A percentile compares a stretch with the other conserved stretches of the same genome.
Evolutionary conservation across 345 rosid species (phyloP).

Genomic region (Gossypium thurberi): DNA sequence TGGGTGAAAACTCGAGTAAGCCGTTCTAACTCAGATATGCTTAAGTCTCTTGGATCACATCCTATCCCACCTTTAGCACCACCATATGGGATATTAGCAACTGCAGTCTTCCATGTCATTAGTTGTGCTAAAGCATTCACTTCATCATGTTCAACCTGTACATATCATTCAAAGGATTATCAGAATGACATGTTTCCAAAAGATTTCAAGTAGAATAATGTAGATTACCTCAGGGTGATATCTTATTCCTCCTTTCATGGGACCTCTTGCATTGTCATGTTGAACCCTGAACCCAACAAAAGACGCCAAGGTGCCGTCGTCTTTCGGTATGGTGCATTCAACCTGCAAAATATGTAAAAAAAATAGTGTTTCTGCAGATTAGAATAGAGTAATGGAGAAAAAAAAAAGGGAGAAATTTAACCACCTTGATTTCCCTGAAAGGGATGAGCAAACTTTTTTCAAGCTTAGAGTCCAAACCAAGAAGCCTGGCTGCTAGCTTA

Average conservation of each 20-base stretch:
- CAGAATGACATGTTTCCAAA: background rate
- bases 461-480: constrained; percentile 93
- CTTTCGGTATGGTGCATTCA: constrained; percentile 91
- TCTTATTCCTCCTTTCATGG: constrained; percentile 98
- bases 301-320: constrained; percentile 80
- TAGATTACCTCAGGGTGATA: constrained; percentile 77
- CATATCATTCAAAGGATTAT: constrained; percentile 3
- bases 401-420: background rate
- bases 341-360: constrained; percentile 42
- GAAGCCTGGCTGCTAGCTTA: constrained; percentile 77
- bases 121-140: constrained; percentile 95
- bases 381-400: background rate
- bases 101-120: constrained; percentile 99
- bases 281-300: constrained; percentile 92
- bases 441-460: constrained; percentile 93
- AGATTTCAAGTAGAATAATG: constrained; percentile 9
- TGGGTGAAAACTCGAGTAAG: constrained; percentile 92
- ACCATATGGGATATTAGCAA: constrained; percentile 90
- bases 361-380: background rate
- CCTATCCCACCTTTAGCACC: constrained; percentile 99
- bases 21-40: constrained; percentile 71
- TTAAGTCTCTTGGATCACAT: constrained; percentile 62
- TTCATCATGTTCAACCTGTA: constrained; percentile 89
- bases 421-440: constrained; percentile 92
- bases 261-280: constrained; percentile 97